These are phyloP conservation scores for Prunus mira DNA, from an alignment of 306 rosid genomes.

Conservation along the genomic window DNA sequence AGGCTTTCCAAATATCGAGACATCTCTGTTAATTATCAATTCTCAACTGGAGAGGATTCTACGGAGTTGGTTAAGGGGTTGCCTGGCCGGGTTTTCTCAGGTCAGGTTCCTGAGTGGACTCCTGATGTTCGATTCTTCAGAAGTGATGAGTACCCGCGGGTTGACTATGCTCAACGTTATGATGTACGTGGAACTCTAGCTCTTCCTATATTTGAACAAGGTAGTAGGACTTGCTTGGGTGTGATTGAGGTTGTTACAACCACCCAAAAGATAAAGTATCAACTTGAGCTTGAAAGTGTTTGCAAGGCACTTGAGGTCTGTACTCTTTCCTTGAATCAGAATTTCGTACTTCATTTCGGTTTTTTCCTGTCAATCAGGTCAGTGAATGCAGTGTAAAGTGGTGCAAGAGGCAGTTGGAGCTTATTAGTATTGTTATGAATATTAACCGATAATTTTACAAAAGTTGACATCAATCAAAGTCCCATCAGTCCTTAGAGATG, in stretches of 20 bases:
- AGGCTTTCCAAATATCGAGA: conserved; percentile 67
- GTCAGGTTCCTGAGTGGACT: conserved; percentile 94
- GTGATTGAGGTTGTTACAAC: conserved; percentile 91
- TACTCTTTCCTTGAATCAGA: conserved; percentile 11
- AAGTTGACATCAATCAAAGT: background rate
- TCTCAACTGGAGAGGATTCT: conserved; percentile 60
- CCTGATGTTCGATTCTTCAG: conserved; percentile 83
- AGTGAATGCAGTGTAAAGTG: background rate
- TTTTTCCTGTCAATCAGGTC: conserved; percentile 5
- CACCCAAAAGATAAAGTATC: conserved; percentile 58
- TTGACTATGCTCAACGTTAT: conserved; percentile 60
- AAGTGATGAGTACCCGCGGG: conserved; percentile 77
- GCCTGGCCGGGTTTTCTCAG: conserved; percentile 80
- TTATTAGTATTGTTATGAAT: background rate
- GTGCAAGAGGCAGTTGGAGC: background rate
- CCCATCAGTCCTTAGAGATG: background rate
- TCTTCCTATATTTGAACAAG: conserved; percentile 80
- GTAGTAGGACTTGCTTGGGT: conserved; percentile 72
- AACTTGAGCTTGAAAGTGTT: conserved; percentile 65
- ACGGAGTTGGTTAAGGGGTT: conserved; percentile 53
- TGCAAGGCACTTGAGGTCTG: conserved; percentile 94
- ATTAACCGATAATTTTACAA: background rate
- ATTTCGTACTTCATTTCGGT: conserved; percentile 2
- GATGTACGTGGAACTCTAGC: conserved; percentile 85
- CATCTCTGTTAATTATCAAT: conserved; percentile 53